Evolutionary conservation across 306 rosid species (phyloP).

Genomic region (Hippophae rhamnoides): DNA sequence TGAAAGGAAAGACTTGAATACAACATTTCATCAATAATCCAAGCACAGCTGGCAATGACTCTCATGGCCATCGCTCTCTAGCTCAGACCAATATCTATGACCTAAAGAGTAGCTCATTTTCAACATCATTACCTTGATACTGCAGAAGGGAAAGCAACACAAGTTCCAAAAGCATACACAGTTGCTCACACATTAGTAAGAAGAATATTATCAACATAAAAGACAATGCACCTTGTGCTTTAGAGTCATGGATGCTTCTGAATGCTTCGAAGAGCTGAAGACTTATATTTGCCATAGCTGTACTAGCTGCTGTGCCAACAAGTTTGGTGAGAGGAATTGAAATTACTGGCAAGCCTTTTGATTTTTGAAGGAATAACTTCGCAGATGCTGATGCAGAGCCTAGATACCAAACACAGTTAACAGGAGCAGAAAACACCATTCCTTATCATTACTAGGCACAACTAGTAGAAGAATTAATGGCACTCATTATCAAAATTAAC

Average conservation of each 20-base stretch:
- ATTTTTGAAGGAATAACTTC: slow-evolving; percentile 68
- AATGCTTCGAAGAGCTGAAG: slow-evolving; percentile 52
- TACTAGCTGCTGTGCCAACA: slow-evolving; percentile 45
- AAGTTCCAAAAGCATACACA: neutral
- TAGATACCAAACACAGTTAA: slow-evolving; percentile 14
- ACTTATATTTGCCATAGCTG: slow-evolving; percentile 49
- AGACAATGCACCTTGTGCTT: slow-evolving; percentile 35
- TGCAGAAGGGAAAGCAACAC: neutral
- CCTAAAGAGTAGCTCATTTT: neutral
- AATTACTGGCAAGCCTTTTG: slow-evolving; percentile 80
- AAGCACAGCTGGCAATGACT: neutral
- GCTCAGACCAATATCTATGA: neutral
- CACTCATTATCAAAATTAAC: neutral
- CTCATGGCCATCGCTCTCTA: neutral
- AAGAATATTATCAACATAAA: neutral
- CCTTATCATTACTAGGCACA: too few relatives aligned
- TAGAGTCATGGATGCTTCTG: slow-evolving; percentile 31
- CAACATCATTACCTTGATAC: neutral
- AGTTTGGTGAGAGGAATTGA: slow-evolving; percentile 62
- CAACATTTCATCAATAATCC: neutral
- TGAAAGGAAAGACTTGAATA: neutral
- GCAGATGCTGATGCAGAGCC: slow-evolving; percentile 44
- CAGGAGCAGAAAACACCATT: slow-evolving; percentile 11
- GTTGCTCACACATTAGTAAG: too few relatives aligned
- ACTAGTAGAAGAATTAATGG: too few relatives aligned